These are phyloP conservation scores for Leptodontidium sp. DNA, from an alignment of 2,329 filamentous ascomycete genomes.

Conservation along the genomic window DNA sequence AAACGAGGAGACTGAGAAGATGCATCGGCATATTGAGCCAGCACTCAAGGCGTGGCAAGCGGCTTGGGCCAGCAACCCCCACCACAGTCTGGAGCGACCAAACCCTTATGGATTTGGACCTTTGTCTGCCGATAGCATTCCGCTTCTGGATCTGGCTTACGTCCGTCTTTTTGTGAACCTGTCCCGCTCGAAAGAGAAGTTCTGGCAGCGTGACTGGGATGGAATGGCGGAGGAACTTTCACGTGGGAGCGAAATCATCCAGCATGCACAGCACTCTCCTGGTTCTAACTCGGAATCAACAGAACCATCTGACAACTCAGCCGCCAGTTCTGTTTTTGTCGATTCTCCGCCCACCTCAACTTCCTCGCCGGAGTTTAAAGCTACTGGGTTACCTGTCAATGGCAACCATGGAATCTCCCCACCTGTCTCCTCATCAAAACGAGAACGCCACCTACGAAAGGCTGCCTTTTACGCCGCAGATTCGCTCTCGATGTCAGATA, in stretches of 20 bases:
- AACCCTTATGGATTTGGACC: conserved; percentile 85
- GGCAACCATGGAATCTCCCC: conserved; percentile 42
- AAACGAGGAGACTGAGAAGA: conserved; percentile 89
- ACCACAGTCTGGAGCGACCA: conserved; percentile 83
- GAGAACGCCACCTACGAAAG: conserved; percentile 88
- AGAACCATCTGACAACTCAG: conserved; percentile 56
- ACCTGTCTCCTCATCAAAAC: conserved; percentile 65
- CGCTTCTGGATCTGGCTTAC: conserved; percentile 89
- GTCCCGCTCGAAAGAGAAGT: conserved; percentile 89
- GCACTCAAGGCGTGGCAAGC: conserved; percentile 93
- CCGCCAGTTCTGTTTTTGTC: conserved; percentile 54
- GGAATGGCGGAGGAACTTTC: conserved; percentile 89
- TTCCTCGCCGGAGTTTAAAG: conserved; percentile 53
- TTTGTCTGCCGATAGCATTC: conserved; percentile 88
- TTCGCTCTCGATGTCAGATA: conserved; percentile 87
- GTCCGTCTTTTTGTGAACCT: conserved; percentile 92
- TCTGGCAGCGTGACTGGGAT: conserved; percentile 94
- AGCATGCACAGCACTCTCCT: conserved; percentile 73
- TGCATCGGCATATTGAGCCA: conserved; percentile 95
- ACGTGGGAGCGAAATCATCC: conserved; percentile 76
- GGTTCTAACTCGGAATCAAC: conserved; percentile 50
- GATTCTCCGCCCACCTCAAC: conserved; percentile 62
- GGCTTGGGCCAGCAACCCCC: conserved; percentile 87
- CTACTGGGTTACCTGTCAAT: conserved; percentile 33
- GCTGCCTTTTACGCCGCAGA: conserved; percentile 97